Percentiles rank a stretch among this genome's conserved stretches.
phyloP scores from a whole-genome alignment of 352 stramenopile genomes.

The Phytopythium delawarense region DNA sequence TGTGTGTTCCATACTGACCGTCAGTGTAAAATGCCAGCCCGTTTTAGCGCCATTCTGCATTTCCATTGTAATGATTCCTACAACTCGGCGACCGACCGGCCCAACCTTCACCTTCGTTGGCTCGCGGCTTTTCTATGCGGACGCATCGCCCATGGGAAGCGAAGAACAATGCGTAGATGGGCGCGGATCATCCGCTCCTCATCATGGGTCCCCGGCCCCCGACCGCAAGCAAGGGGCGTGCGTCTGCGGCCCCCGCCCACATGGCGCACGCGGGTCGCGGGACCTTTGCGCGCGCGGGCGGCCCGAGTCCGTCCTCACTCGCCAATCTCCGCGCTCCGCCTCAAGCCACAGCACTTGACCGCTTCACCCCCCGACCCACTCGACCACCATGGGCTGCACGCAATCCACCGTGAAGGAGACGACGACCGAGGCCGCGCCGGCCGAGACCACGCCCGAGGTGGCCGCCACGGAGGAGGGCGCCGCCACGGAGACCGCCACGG shows the following conservation, averaged over 20 bases:
- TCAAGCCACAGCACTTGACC: conserved; percentile 1
- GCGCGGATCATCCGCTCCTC: background rate
- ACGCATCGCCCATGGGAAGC: conserved; percentile 1
- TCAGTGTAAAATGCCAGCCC: no score
- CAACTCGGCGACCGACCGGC: background rate
- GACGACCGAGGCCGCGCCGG: conserved; percentile 6
- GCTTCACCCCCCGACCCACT: background rate
- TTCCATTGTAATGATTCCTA: background rate
- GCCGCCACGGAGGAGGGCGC: conserved; percentile 6
- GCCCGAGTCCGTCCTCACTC: background rate
- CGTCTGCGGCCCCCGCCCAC: background rate
- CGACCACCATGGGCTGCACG: conserved; percentile 6
- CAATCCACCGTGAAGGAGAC: conserved; percentile 9
- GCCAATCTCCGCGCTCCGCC: conserved; percentile 1
- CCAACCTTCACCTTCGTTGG: background rate
- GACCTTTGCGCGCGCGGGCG: background rate
- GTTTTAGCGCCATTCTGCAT: no score
- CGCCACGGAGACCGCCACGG: conserved; percentile 5
- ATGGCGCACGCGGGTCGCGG: background rate
- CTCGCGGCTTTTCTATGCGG: conserved; percentile 1
- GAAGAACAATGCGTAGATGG: conserved; percentile 9
- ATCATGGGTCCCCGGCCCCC: background rate
- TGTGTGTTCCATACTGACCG: no score
- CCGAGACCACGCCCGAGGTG: conserved; percentile 6
- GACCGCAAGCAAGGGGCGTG: background rate